These are phyloP conservation scores for Trifolium subterraneum DNA, from an alignment of 306 rosid genomes.

Conservation along the genomic window DNA sequence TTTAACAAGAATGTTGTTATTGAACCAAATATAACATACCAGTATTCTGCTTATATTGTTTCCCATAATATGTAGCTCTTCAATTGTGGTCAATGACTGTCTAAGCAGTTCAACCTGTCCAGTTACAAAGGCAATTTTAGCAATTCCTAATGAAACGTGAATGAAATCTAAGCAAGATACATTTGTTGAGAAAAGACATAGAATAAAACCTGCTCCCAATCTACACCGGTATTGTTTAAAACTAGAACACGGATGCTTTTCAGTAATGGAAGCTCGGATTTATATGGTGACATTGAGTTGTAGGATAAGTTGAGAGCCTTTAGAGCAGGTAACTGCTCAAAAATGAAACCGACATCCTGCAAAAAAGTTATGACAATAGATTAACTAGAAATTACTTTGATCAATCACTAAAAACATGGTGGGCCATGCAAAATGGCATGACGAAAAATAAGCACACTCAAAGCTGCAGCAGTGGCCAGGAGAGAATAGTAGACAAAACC, in stretches of 20 bases:
- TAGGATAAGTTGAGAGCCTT: conserved; percentile 70
- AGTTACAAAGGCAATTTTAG: conserved; percentile 41
- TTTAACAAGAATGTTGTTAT: conserved; percentile 36
- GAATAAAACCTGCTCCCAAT: conserved; percentile 73
- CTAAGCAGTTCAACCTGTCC: conserved; percentile 80
- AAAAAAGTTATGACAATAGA: conserved; percentile 43
- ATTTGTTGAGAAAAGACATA: conserved; percentile 27
- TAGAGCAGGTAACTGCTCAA: conserved; percentile 76
- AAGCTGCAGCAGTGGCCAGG: conserved; percentile 31
- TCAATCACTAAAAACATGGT: conserved; percentile 22
- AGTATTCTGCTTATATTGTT: conserved; percentile 69
- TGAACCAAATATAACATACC: conserved; percentile 54
- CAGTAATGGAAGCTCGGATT: conserved; percentile 60
- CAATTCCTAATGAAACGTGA: conserved; percentile 16
- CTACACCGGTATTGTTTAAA: conserved; percentile 70
- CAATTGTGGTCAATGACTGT: conserved; percentile 66
- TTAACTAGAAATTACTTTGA: conserved; percentile 32
- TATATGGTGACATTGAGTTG: conserved; percentile 66
- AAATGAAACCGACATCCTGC: conserved; percentile 84
- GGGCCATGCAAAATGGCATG: conserved; percentile 14
- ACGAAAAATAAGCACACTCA: conserved; percentile 2
- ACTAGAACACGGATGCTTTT: conserved; percentile 69
- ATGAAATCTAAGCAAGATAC: conserved; percentile 16
- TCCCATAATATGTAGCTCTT: conserved; percentile 91
- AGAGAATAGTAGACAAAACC: conserved; percentile 33